These are phyloP conservation scores for Mayamaea pseudoterrestris DNA, from an alignment of 108 stramenopile genomes.

Conservation along the genomic window DNA sequence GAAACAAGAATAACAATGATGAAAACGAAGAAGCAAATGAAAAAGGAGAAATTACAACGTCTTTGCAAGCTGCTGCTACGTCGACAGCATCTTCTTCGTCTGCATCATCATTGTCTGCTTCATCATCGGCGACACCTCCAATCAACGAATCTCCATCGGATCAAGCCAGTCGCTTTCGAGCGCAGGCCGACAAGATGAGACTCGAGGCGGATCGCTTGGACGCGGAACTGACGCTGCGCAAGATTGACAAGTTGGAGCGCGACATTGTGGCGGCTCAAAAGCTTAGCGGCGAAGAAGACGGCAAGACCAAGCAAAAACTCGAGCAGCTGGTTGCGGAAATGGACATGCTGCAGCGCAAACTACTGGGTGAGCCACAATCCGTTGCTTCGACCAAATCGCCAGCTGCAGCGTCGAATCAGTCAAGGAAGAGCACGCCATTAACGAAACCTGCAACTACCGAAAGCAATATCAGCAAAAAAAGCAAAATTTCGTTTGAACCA, in stretches of 20 bases:
- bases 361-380: too few species aligned
- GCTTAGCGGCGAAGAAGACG: too few species aligned
- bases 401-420: too few species aligned
- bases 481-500: background rate
- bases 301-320: too few species aligned
- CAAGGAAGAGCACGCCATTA: too few species aligned
- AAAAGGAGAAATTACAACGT: background rate
- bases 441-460: too few species aligned
- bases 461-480: background rate
- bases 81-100: background rate
- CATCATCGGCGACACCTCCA: background rate
- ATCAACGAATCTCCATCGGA: background rate
- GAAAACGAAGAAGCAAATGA: background rate
- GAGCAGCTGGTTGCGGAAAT: background rate
- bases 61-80: background rate
- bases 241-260: constrained; percentile 46
- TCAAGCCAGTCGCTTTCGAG: constrained; percentile 27
- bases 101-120: background rate
- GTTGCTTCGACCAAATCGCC: too few species aligned
- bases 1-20: background rate
- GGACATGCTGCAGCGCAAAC: background rate
- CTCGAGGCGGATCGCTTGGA: constrained; percentile 62
- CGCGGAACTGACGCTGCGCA: constrained; percentile 50
- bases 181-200: constrained; percentile 44
- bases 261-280: constrained; percentile 21